These are phyloP conservation scores for Diaporthe citriasiana DNA, from an alignment of 2,329 filamentous ascomycete species.

Conservation along the genomic window DNA sequence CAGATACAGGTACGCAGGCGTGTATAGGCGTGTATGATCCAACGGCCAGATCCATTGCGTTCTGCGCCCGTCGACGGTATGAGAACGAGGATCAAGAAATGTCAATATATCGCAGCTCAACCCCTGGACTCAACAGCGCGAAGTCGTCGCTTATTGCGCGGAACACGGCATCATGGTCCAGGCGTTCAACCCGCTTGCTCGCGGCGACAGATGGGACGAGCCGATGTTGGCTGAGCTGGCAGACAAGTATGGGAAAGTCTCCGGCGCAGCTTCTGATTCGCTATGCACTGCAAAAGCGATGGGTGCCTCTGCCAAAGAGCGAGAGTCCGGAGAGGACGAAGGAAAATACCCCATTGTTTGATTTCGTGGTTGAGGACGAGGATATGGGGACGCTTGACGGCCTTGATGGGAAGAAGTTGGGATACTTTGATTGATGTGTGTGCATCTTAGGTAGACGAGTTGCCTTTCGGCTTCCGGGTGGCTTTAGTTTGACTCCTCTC, in stretches of 20 bases:
- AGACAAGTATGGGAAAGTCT: constrained; percentile 71
- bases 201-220: constrained; percentile 74
- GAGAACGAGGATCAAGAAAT: too few species aligned
- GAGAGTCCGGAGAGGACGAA: constrained; percentile 70
- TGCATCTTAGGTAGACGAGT: background rate
- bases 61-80: too few species aligned
- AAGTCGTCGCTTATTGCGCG: constrained; percentile 68
- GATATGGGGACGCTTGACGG: constrained; percentile 64
- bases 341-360: constrained; percentile 72
- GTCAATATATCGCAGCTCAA: constrained; percentile 59
- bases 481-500: background rate
- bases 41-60: too few species aligned
- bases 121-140: constrained; percentile 75
- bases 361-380: constrained; percentile 68
- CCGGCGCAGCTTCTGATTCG: constrained; percentile 77
- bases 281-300: constrained; percentile 78
- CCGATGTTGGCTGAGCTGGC: constrained; percentile 68
- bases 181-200: constrained; percentile 68
- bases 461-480: background rate
- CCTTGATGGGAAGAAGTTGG: constrained; percentile 6
- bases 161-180: constrained; percentile 65
- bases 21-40: too few species aligned
- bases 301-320: constrained; percentile 78
- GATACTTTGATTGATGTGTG: background rate
- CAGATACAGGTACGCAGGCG: constrained; percentile 18